Percentiles rank a stretch among this genome's conserved stretches.
These are phyloP conservation scores for Isatis tinctoria DNA, from an alignment of 345 rosid species.

Conservation along the genomic window DNA sequence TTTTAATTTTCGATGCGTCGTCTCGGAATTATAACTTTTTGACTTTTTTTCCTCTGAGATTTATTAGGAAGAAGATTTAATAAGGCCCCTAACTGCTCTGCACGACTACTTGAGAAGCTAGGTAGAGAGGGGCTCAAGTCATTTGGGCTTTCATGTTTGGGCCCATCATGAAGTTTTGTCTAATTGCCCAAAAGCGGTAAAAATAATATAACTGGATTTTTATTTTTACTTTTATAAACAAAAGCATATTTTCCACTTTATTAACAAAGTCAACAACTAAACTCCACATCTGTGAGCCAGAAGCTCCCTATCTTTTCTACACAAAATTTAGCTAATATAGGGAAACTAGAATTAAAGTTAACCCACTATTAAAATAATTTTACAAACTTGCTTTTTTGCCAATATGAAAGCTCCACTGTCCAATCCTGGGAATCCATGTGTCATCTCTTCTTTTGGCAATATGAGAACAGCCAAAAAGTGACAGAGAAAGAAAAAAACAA, in stretches of 20 bases:
- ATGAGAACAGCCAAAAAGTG: constrained; percentile 21
- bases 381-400: constrained; percentile 22
- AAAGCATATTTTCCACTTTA: neutral
- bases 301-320: neutral
- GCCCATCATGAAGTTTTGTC: neutral
- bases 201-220: neutral
- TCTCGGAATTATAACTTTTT: neutral
- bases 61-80: neutral
- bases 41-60: neutral
- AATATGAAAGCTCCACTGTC: constrained; percentile 25
- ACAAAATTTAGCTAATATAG: constrained; percentile 24
- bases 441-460: constrained; percentile 28
- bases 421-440: constrained; percentile 24
- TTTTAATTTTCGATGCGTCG: neutral
- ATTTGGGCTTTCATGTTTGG: constrained; percentile 9
- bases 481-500: neutral
- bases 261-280: neutral
- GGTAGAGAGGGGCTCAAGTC: neutral
- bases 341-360: constrained; percentile 8
- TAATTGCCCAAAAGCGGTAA: neutral
- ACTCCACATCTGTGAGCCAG: neutral
- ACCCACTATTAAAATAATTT: constrained; percentile 19
- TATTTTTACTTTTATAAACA: neutral
- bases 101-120: neutral
- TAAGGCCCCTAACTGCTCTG: neutral